These are phyloP conservation scores for Solanum microdontum DNA, from an alignment of 257 asterid genomes.

Conservation along the genomic window DNA sequence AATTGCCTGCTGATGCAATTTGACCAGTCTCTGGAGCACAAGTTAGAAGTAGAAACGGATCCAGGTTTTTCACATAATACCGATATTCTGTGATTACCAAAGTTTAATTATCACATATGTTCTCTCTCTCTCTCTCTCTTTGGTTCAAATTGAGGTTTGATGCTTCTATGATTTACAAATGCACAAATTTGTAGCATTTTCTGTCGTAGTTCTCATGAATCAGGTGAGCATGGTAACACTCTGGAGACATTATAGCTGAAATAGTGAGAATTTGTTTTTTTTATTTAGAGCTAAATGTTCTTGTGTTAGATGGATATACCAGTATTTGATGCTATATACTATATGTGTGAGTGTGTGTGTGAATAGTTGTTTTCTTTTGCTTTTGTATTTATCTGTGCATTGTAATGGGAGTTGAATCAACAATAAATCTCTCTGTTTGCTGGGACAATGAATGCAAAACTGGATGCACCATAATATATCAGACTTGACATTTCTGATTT, in stretches of 20 bases:
- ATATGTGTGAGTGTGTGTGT: neutral
- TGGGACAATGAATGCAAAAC: neutral
- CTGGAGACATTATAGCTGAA: neutral
- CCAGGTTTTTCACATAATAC: neutral
- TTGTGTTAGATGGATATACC: neutral
- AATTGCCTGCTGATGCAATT: neutral
- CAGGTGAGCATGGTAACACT: neutral
- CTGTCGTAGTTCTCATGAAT: neutral
- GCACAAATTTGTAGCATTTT: neutral
- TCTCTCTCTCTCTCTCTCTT: neutral
- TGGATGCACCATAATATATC: neutral
- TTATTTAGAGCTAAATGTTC: neutral
- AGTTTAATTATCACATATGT: neutral
- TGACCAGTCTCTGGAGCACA: neutral
- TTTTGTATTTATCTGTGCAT: neutral
- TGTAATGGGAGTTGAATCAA: neutral
- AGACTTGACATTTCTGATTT: neutral
- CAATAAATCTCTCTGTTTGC: neutral
- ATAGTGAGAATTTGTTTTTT: neutral
- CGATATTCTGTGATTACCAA: neutral
- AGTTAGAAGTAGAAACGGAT: neutral
- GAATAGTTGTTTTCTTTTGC: neutral
- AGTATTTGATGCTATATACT: neutral
- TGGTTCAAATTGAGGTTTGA: neutral
- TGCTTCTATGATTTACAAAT: neutral